Evolutionary conservation across 352 stramenopile species (phyloP).

Genomic region (Pythium brassicae): DNA sequence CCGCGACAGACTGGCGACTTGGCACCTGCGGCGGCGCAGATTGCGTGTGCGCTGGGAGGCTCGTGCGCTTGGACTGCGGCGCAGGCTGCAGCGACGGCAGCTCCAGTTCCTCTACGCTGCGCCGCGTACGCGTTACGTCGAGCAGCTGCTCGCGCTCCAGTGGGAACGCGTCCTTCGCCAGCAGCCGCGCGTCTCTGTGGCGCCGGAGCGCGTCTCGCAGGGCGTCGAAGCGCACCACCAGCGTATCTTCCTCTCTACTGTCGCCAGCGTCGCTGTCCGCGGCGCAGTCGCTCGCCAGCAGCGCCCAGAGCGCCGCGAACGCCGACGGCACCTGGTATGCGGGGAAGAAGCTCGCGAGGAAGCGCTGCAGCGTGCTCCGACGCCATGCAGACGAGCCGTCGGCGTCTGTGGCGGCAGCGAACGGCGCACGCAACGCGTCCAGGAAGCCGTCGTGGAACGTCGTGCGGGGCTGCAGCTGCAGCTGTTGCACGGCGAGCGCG

Average conservation of each 20-base stretch:
- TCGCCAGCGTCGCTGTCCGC: not conserved
- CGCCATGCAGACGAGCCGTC: conserved; percentile 26
- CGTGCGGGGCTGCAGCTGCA: not conserved
- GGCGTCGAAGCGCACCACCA: conserved; percentile 2
- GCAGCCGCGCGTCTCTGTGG: conserved; percentile 28
- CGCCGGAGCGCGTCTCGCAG: conserved; percentile 26
- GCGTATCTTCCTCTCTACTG: not conserved
- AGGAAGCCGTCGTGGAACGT: conserved; percentile 42
- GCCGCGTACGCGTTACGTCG: not conserved
- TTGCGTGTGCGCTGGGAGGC: conserved; percentile 2
- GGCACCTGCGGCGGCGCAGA: not conserved
- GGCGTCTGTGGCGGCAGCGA: too few species aligned
- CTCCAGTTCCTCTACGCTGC: conserved; percentile 16
- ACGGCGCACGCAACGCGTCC: conserved; percentile 18
- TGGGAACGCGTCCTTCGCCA: conserved; percentile 30
- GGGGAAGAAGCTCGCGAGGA: conserved; percentile 29
- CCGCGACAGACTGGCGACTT: not conserved
- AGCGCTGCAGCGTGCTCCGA: conserved; percentile 20
- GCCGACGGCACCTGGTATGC: conserved; percentile 24
- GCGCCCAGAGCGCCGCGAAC: conserved; percentile 23
- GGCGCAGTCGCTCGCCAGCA: conserved; percentile 5
- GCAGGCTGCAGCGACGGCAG: conserved; percentile 14
- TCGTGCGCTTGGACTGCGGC: conserved; percentile 3
- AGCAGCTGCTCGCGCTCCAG: conserved; percentile 22
- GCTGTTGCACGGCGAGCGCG: not conserved